These are phyloP conservation scores for Pseudogymnoascus sp. DNA, from an alignment of 2,329 filamentous ascomycete genomes.

Conservation along the genomic window DNA sequence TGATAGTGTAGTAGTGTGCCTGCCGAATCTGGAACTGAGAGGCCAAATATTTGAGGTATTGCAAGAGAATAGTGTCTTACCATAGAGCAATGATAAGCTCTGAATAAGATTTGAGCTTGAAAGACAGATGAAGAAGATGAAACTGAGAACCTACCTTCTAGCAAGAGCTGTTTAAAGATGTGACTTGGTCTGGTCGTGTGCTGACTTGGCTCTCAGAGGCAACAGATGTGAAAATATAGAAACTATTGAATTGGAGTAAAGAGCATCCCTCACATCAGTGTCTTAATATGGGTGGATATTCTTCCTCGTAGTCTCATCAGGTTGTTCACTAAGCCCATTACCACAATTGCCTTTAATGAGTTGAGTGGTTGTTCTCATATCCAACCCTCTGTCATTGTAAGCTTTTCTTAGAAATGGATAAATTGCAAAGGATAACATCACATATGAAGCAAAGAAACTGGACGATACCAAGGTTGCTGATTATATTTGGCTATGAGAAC, in stretches of 20 bases:
- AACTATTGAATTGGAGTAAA: not conserved
- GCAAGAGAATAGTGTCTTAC: not conserved
- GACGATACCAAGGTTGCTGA: not conserved
- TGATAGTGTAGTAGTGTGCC: not conserved
- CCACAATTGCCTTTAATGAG: not conserved
- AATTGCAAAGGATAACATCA: not conserved
- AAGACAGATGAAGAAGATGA: not conserved
- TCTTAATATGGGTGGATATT: no score
- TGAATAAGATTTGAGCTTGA: not conserved
- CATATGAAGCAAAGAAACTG: not conserved
- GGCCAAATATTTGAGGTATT: not conserved
- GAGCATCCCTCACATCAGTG: no score
- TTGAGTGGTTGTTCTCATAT: not conserved
- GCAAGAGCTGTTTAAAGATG: not conserved
- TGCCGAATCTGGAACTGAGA: not conserved
- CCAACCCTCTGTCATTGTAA: not conserved
- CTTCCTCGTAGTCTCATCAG: no score
- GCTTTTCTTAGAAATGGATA: not conserved
- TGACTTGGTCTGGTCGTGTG: not conserved
- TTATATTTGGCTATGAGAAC: not conserved
- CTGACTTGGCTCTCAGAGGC: not conserved
- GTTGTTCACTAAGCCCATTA: no score
- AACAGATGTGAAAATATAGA: not conserved
- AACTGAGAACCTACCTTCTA: not conserved
- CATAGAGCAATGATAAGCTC: not conserved